Evolutionary conservation across 2,329 filamentous ascomycete species (phyloP), one percentile per base, ranked within the genome.

Genomic region (Nothomitra cinnamomea): DNA sequence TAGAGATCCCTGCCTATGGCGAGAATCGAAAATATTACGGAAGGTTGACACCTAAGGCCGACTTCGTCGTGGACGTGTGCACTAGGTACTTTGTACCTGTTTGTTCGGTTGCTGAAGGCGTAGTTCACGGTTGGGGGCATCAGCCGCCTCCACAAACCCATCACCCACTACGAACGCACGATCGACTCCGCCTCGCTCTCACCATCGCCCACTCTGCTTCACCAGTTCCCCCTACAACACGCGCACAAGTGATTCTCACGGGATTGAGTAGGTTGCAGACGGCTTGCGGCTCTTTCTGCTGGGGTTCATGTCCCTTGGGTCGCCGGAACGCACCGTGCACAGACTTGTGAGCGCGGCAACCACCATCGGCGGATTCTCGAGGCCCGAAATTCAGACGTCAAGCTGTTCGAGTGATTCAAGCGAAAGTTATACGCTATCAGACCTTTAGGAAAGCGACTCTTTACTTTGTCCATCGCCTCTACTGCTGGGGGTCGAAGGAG

Each of bases 51-150:
- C 28, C 5, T 32, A 5, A 32, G 28, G 28, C 28, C 28, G 28
- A 32, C 28, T 32, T 32, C 28, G 28, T 49, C 24, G 45, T 49
- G 25, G n/a, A n/a, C 45, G 25, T 41, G 3, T n/a, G 13, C 38
- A 15, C 24, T 49, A 17, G 45, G 45, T 47, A 49, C 24, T 49
- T 32, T 10, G 28, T 32, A 32, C 28, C 28, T 49, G 24, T 28
- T 49, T 49, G 24, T 49, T 49, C 45, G 45, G 45, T 35, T 49
- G 45, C 45, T 49, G 25, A 24, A 49, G 25, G 25, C 24, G 45
- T 17, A 4, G 28, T 32, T 10, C 28, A 32, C 28, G 28, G 8
- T 28, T 28, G 45, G 45, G 19, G 28, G 32, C 45, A 49, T 49
- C 45, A 49, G 45, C 45, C 45, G 25, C 45, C 45, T 32, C 32